phyloP scores from a whole-genome alignment of 768 basidiomycete species.

The Cystobasidium ongulense region DNA sequence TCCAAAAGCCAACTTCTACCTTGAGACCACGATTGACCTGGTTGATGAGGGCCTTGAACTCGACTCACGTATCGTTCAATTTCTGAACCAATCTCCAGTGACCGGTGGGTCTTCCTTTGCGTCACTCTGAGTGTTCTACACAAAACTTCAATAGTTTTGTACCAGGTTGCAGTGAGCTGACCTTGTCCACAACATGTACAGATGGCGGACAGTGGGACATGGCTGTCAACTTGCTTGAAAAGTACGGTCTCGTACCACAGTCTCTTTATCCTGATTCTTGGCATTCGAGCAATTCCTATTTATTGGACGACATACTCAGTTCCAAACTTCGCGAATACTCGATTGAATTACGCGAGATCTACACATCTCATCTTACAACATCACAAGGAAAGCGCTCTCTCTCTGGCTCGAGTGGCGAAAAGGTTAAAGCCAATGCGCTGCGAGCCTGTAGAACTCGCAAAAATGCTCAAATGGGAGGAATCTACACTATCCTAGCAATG shows the following conservation, averaged over 20 bases:
- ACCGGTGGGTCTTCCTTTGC: conserved; percentile 56
- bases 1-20: conserved; percentile 49
- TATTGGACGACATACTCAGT: conserved; percentile 71
- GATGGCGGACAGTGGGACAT: conserved; percentile 80
- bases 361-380: background rate
- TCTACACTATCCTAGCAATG: conserved; percentile 75
- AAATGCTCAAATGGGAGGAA: conserved; percentile 69
- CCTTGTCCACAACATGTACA: background rate
- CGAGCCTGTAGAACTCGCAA: conserved; percentile 69
- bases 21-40: conserved; percentile 78
- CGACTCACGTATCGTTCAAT: conserved; percentile 71
- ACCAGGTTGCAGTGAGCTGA: too few species aligned
- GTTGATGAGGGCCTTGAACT: conserved; percentile 68
- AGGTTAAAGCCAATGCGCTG: conserved; percentile 44
- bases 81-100: conserved; percentile 67
- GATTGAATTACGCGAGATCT: conserved; percentile 61
- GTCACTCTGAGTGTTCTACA: background rate
- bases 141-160: too few species aligned
- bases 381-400: conserved; percentile 46
- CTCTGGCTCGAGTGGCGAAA: conserved; percentile 40
- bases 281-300: conserved; percentile 65
- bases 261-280: conserved; percentile 53
- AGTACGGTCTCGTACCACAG: conserved; percentile 82
- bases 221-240: conserved; percentile 63
- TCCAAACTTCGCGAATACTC: conserved; percentile 86